Evolutionary conservation across 805 yeast genomes (phyloP).

Genomic region (Starmerella asiatica): DNA sequence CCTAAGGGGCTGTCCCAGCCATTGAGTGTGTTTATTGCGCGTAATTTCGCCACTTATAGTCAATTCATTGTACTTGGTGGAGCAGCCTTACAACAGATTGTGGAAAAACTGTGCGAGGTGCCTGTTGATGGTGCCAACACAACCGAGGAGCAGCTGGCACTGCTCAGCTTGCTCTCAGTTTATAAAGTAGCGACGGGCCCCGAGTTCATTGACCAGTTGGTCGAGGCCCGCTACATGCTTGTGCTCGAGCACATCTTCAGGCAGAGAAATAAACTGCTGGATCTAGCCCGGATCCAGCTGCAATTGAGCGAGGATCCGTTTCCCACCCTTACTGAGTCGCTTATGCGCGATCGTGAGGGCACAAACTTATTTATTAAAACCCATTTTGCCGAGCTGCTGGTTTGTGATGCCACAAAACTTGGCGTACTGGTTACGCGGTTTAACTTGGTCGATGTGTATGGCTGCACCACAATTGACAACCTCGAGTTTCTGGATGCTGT

Average conservation of each 20-base stretch:
- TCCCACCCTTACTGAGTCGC: conserved; percentile 1
- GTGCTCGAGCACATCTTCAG: conserved; percentile 48
- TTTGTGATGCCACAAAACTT: conserved; percentile 2
- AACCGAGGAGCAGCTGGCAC: conserved; percentile 53
- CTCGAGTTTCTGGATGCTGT: conserved; percentile 4
- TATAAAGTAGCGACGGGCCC: conserved; percentile 47
- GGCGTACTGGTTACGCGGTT: conserved; percentile 2
- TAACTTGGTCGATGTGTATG: conserved; percentile 4
- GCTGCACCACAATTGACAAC: neutral
- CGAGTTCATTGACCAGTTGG: conserved; percentile 37
- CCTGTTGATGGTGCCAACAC: neutral
- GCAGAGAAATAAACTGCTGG: conserved; percentile 4
- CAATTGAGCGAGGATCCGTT: conserved; percentile 7
- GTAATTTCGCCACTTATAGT: conserved; percentile 70
- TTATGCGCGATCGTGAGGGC: conserved; percentile 1
- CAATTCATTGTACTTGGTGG: conserved; percentile 71
- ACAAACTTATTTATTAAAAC: neutral
- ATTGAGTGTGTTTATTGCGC: conserved; percentile 57
- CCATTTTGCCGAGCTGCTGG: conserved; percentile 3
- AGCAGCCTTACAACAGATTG: conserved; percentile 2
- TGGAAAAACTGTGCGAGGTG: conserved; percentile 6
- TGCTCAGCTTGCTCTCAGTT: conserved; percentile 54
- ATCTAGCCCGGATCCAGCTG: conserved; percentile 9
- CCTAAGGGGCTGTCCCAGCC: conserved; percentile 33
- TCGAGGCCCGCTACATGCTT: conserved; percentile 41